Conservation (phyloP, 306 rosid species). For the Quercus berberidifolia region DNA sequence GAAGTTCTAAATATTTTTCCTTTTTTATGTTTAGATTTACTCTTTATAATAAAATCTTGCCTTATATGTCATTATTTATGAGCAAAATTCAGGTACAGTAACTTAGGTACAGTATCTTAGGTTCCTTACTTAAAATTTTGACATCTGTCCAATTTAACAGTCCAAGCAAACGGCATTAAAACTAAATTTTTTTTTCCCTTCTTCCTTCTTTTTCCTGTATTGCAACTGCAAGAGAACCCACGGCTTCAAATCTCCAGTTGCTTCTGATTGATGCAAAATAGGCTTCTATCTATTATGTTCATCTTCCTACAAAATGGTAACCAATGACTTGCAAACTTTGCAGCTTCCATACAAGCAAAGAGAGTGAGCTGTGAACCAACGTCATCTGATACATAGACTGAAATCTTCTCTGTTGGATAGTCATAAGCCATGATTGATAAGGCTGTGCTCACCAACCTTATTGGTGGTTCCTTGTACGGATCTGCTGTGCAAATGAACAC, state of each 20-base stretch:
- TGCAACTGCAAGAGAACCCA: too few species aligned
- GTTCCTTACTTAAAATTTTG: neutral
- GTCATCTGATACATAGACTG: conserved; percentile 44
- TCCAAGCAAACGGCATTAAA: too few species aligned
- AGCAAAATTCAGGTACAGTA: too few species aligned
- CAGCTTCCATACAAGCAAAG: conserved; percentile 41
- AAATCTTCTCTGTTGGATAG: conserved; percentile 34
- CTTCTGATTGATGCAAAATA: conserved; percentile 6
- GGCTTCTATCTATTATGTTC: conserved; percentile 25
- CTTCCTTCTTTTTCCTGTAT: too few species aligned
- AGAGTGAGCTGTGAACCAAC: conserved; percentile 43
- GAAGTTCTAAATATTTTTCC: too few species aligned
- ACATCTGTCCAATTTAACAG: too few species aligned
- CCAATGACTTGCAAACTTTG: conserved; percentile 41
- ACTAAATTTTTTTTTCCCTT: too few species aligned
- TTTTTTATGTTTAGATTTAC: too few species aligned
- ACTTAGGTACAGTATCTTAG: neutral
- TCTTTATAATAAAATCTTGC: too few species aligned
- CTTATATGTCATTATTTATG: too few species aligned
- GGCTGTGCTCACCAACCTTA: conserved; percentile 34
- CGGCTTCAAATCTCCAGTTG: too few species aligned
- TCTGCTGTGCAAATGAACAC: conserved; percentile 45
- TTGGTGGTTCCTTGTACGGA: conserved; percentile 44
- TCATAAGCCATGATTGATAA: conserved; percentile 38
- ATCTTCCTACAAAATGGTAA: conserved; percentile 35